Conservation (phyloP, 345 rosid genomes). For the Bruguiera parviflora region DNA sequence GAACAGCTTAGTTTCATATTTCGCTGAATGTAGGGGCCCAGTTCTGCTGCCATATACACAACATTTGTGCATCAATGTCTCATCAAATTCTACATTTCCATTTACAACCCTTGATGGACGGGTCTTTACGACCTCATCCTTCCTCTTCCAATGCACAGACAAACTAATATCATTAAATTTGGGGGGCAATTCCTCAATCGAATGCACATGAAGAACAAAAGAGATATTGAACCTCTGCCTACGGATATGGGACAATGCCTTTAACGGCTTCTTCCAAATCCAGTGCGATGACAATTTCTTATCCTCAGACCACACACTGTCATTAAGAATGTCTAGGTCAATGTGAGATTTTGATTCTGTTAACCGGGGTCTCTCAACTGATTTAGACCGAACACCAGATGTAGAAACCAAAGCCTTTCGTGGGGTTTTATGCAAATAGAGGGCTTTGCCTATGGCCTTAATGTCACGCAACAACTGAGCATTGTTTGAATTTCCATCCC, state of each 20-base stretch:
- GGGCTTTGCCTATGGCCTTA: conserved; percentile 70
- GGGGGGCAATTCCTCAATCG: conserved; percentile 64
- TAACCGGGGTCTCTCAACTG: conserved; percentile 36
- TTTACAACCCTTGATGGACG: conserved; percentile 39
- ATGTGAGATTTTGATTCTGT: conserved; percentile 29
- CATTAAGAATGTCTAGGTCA: conserved; percentile 17
- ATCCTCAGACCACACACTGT: conserved; percentile 26
- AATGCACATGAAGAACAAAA: conserved; percentile 73
- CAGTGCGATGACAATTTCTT: conserved; percentile 48
- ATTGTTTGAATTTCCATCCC: conserved; percentile 35
- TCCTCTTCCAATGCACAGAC: conserved; percentile 67
- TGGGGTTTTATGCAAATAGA: conserved; percentile 46
- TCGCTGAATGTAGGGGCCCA: conserved; percentile 53
- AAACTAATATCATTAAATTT: conserved; percentile 46
- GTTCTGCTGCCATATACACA: conserved; percentile 56
- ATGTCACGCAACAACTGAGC: conserved; percentile 65
- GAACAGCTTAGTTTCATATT: conserved; percentile 58
- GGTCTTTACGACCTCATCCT: conserved; percentile 51
- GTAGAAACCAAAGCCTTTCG: conserved; percentile 38
- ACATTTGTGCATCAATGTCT: conserved; percentile 58
- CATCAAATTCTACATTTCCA: conserved; percentile 65
- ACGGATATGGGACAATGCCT: conserved; percentile 64
- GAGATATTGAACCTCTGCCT: conserved; percentile 51
- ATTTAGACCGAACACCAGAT: conserved; percentile 40
- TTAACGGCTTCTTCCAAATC: conserved; percentile 84